phyloP scores from a whole-genome alignment of 257 asterid genomes.

The Capsicum chinense region DNA sequence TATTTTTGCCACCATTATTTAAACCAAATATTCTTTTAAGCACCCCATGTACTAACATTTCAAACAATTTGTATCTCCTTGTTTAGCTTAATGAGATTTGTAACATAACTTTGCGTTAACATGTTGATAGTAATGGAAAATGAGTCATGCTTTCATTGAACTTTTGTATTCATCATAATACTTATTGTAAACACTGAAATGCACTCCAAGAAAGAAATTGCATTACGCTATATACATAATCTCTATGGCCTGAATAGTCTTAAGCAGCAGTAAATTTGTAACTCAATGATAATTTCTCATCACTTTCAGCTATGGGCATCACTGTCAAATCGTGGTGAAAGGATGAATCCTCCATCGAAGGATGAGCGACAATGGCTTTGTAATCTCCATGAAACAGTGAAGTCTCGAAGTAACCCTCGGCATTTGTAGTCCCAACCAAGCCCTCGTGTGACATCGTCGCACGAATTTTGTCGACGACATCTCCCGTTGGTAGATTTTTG shows the following conservation, averaged over 20 bases:
- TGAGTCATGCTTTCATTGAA: too few species aligned
- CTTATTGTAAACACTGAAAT: too few species aligned
- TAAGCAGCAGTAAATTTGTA: not conserved
- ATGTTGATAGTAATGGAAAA: too few species aligned
- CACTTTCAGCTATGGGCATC: conserved; percentile 18
- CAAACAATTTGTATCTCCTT: too few species aligned
- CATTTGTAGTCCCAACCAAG: conserved; percentile 39
- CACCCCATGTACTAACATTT: too few species aligned
- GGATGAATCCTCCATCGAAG: not conserved
- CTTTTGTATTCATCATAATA: not conserved
- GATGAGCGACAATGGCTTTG: conserved; percentile 44
- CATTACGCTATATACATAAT: not conserved
- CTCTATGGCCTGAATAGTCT: not conserved
- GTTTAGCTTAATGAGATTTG: too few species aligned
- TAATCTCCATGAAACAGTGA: conserved; percentile 60
- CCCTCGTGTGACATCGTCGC: conserved; percentile 21
- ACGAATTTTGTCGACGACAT: conserved; percentile 52
- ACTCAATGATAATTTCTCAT: not conserved
- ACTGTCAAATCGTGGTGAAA: conserved; percentile 25
- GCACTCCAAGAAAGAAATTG: not conserved
- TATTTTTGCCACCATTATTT: too few species aligned
- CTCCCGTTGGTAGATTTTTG: conserved; percentile 55
- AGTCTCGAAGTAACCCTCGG: conserved; percentile 45
- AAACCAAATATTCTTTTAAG: too few species aligned
- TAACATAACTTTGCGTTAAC: too few species aligned